Percentiles rank a stretch among this genome's conserved stretches.
Evolutionary conservation across 768 basidiomycete genomes (phyloP).

Genomic region (Kwoniella europaea): DNA sequence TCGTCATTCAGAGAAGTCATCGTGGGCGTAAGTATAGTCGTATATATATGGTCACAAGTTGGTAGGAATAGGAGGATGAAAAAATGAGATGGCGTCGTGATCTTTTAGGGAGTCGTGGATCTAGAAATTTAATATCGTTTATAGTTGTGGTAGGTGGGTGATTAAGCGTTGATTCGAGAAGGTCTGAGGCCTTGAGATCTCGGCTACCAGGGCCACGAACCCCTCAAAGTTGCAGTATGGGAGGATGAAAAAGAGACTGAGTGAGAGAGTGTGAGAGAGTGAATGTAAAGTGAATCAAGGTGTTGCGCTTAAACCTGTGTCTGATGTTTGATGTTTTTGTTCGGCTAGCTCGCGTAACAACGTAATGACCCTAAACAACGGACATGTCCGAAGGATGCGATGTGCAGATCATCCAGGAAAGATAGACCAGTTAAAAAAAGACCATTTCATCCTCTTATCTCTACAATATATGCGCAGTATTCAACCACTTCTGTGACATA

Average conservation of each 20-base stretch:
- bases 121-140: not conserved
- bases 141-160: not conserved
- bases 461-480: not conserved
- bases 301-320: not conserved
- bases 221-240: not conserved
- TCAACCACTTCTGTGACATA: too few species aligned
- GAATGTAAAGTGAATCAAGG: not conserved
- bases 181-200: not conserved
- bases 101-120: not conserved
- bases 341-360: not conserved
- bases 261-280: not conserved
- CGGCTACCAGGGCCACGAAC: too few species aligned
- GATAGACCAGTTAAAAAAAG: conserved; percentile 8
- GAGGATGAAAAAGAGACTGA: not conserved
- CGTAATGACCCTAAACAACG: not conserved
- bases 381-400: not conserved
- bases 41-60: not conserved
- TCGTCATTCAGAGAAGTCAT: not conserved
- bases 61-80: not conserved
- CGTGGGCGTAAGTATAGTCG: not conserved
- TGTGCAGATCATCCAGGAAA: not conserved
- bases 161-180: not conserved
- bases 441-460: not conserved
- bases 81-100: not conserved
- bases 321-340: not conserved